These are phyloP conservation scores for Fraxinus anomala DNA, from an alignment of 257 asterid species.

Conservation along the genomic window DNA sequence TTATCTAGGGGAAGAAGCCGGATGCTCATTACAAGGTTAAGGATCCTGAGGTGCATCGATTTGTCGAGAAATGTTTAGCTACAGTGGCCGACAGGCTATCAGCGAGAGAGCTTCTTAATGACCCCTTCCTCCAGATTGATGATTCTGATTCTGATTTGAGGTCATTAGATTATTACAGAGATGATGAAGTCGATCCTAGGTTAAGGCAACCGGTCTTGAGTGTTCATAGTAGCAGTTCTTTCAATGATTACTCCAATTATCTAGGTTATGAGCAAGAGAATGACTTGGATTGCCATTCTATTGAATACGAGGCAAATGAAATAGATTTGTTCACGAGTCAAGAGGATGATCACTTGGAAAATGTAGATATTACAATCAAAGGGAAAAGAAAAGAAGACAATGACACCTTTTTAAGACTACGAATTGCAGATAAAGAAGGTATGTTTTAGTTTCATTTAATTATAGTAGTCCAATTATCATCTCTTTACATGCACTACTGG, in stretches of 20 bases:
- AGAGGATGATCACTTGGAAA: conserved; percentile 54
- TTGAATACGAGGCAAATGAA: conserved; percentile 50
- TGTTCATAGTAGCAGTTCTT: conserved; percentile 45
- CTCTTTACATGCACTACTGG: not conserved
- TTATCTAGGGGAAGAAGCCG: conserved; percentile 72
- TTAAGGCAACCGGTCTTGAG: conserved; percentile 54
- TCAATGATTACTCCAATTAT: conserved; percentile 53
- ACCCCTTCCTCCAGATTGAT: conserved; percentile 73
- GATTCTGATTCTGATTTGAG: conserved; percentile 51
- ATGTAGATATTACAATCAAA: conserved; percentile 61
- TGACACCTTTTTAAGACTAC: conserved; percentile 68
- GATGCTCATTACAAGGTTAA: conserved; percentile 74
- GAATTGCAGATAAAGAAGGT: conserved; percentile 92
- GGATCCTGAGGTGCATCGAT: conserved; percentile 76
- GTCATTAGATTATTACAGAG: conserved; percentile 42
- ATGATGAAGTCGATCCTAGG: conserved; percentile 45
- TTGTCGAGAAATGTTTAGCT: conserved; percentile 88
- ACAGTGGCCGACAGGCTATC: conserved; percentile 69
- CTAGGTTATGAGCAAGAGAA: conserved; percentile 51
- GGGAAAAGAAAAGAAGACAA: conserved; percentile 69
- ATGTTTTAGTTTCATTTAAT: conserved; percentile 5
- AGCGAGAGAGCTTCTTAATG: conserved; percentile 86
- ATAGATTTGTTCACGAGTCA: conserved; percentile 54
- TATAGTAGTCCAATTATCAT: conserved; percentile 14
- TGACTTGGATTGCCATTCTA: conserved; percentile 41